Percentiles rank a stretch among this genome's conserved stretches.
Conservation (phyloP, 352 stramenopile species). For the Globisporangium camurandrum region DNA sequence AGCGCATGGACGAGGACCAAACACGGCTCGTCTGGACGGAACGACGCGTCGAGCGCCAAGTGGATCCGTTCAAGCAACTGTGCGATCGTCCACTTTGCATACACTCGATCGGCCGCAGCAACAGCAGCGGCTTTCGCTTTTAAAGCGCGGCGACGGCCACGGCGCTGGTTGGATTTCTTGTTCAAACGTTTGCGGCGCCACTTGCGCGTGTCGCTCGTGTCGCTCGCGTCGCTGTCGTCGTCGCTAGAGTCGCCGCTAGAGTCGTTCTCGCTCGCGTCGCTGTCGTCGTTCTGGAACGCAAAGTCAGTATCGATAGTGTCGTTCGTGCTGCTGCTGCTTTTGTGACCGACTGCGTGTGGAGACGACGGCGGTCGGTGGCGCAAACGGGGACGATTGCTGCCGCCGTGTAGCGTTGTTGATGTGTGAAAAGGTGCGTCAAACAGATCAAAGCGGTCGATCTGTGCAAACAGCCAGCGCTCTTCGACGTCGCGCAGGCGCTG, state of each 20-base stretch:
- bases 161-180: no score
- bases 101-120: constrained; percentile 6
- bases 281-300: neutral
- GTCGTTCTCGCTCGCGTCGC: neutral
- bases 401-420: neutral
- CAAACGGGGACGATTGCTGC: no score
- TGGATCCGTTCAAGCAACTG: constrained; percentile 33
- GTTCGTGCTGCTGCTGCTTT: no score
- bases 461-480: constrained; percentile 40
- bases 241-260: neutral
- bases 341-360: no score
- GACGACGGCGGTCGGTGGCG: no score
- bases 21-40: constrained; percentile 15
- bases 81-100: constrained; percentile 40
- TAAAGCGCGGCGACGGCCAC: neutral
- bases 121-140: neutral
- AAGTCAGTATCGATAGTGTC: constrained; percentile 9
- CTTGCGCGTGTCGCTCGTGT: neutral
- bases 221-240: neutral
- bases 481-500: constrained; percentile 24
- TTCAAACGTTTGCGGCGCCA: no score
- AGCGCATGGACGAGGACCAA: constrained; percentile 20
- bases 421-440: constrained; percentile 4
- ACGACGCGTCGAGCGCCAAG: constrained; percentile 15
- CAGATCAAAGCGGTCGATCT: constrained; percentile 45